Evolutionary conservation across 2,329 filamentous ascomycete species (phyloP).

Genomic region (Xylariaceae sp.): DNA sequence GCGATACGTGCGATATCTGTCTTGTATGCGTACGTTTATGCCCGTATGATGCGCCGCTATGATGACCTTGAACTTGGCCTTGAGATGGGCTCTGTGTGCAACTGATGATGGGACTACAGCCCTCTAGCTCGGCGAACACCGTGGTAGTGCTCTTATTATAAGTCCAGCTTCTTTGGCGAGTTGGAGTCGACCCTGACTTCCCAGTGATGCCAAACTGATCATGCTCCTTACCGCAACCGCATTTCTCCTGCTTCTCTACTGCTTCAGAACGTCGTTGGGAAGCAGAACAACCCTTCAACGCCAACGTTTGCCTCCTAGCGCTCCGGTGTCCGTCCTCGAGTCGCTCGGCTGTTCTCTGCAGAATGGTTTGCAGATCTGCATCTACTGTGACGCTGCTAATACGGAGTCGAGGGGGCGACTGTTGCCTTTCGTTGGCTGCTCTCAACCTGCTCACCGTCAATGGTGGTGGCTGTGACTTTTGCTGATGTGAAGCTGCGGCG

Average conservation of each 20-base stretch:
- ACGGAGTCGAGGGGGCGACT: neutral
- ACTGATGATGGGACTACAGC: slow-evolving; percentile 10
- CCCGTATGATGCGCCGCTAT: too few species aligned
- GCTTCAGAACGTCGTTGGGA: slow-evolving; percentile 1
- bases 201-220: neutral
- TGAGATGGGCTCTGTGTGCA: slow-evolving; percentile 11
- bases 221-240: neutral
- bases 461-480: too few species aligned
- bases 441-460: slow-evolving; percentile 27
- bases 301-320: slow-evolving; percentile 27
- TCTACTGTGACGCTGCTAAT: slow-evolving; percentile 34
- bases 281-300: slow-evolving; percentile 10
- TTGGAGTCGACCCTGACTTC: slow-evolving; percentile 19
- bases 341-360: slow-evolving; percentile 50
- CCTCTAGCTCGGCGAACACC: slow-evolving; percentile 23
- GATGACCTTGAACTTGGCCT: too few species aligned
- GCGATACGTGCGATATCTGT: slow-evolving; percentile 24
- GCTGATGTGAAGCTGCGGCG: slow-evolving; percentile 24
- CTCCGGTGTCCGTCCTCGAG: slow-evolving; percentile 39
- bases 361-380: slow-evolving; percentile 47
- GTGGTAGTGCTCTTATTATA: slow-evolving; percentile 29
- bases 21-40: slow-evolving; percentile 17
- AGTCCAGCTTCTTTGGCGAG: slow-evolving; percentile 29
- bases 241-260: neutral
- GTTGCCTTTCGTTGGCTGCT: slow-evolving; percentile 13